Conservation (phyloP, 441 rosid species). For the Erodium moschatum region DNA sequence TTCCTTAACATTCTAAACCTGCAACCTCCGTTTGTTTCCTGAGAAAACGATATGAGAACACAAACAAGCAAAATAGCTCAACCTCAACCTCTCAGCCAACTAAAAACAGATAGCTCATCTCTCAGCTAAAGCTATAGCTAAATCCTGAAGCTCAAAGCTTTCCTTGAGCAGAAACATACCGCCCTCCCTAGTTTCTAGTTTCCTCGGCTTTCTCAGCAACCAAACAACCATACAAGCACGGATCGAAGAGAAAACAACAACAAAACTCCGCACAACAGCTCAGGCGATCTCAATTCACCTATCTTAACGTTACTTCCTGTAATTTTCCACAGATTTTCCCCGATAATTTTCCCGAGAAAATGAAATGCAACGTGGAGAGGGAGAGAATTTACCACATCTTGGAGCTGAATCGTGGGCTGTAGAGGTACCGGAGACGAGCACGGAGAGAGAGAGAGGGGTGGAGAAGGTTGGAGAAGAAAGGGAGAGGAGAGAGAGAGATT, state of each 20-base stretch:
- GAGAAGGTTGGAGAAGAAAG: no score
- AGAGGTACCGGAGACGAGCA: not conserved
- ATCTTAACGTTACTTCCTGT: not conserved
- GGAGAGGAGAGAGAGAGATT: no score
- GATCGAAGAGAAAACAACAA: not conserved
- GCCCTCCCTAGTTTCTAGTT: not conserved
- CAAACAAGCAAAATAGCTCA: not conserved
- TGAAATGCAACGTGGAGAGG: not conserved
- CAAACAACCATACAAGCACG: slow-evolving; percentile 13
- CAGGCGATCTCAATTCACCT: not conserved
- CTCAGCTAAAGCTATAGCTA: not conserved
- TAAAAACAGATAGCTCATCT: no score
- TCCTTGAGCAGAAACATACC: not conserved
- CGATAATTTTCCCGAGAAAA: not conserved
- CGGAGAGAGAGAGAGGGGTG: slow-evolving; percentile 6
- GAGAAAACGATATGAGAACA: not conserved
- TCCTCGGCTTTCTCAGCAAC: slow-evolving; percentile 13
- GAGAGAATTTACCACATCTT: slow-evolving; percentile 3
- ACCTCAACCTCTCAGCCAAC: not conserved
- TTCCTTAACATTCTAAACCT: slow-evolving; percentile 6
- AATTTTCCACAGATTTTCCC: not conserved
- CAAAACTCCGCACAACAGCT: not conserved
- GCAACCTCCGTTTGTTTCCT: not conserved
- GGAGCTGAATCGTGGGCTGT: not conserved
- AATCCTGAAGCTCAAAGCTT: not conserved